These are phyloP conservation scores for Endogone sp. DNA, from an alignment of 192 early-diverging fungal genomes.

Conservation along the genomic window DNA sequence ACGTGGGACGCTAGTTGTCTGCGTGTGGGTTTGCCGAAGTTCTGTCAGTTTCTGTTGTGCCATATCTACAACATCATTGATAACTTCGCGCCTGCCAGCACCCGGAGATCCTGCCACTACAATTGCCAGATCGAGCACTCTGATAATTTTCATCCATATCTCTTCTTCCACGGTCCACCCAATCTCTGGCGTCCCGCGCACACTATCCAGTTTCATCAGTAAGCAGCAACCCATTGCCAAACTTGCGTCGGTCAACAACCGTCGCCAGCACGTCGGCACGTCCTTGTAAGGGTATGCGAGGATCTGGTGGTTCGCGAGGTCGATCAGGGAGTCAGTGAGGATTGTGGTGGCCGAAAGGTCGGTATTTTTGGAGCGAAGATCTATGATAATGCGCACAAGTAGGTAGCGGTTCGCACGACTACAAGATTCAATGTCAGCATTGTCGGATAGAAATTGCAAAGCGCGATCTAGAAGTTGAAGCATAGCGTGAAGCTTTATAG, in stretches of 20 bases:
- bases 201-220: background rate
- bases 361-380: background rate
- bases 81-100: conserved; percentile 8
- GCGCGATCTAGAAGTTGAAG: background rate
- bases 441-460: background rate
- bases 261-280: conserved; percentile 46
- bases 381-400: background rate
- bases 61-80: conserved; percentile 14
- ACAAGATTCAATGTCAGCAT: background rate
- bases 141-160: conserved; percentile 28
- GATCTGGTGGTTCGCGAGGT: conserved; percentile 24
- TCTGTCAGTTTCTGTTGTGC: conserved; percentile 15
- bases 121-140: conserved; percentile 45
- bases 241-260: conserved; percentile 45
- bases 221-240: conserved; percentile 27
- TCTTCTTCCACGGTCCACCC: background rate
- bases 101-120: conserved; percentile 55
- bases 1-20: background rate
- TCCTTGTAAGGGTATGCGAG: conserved; percentile 41
- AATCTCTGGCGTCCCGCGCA: background rate
- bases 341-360: background rate
- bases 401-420: background rate
- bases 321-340: background rate
- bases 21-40: background rate
- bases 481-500: no score